phyloP scores from a whole-genome alignment of 2,329 filamentous ascomycete species.

The Ophiostoma sp. region DNA sequence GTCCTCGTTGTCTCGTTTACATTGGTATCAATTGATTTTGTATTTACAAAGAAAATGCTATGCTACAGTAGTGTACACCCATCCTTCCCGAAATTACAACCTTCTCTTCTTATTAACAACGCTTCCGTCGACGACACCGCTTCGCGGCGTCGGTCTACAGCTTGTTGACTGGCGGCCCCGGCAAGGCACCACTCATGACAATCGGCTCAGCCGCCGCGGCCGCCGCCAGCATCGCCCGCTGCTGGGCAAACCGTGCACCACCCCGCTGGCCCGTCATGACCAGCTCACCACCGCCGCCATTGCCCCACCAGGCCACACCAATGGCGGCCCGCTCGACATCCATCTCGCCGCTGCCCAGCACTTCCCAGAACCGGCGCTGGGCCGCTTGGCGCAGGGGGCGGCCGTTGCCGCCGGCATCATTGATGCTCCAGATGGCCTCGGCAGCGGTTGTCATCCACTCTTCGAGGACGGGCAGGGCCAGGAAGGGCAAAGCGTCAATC shows the following conservation, averaged over 20 bases:
- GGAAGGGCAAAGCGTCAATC: conserved; percentile 73
- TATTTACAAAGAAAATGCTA: neutral
- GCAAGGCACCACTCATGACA: conserved; percentile 38
- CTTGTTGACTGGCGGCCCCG: conserved; percentile 39
- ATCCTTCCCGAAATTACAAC: neutral
- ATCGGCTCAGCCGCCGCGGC: conserved; percentile 37
- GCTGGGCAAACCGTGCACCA: conserved; percentile 15
- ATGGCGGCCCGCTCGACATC: conserved; percentile 79
- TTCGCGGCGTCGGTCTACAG: conserved; percentile 33
- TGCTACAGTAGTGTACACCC: conserved; percentile 12
- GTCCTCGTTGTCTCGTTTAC: neutral
- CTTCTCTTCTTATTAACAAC: neutral
- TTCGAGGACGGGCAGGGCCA: conserved; percentile 68
- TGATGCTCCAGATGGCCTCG: conserved; percentile 63
- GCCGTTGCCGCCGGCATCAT: conserved; percentile 46
- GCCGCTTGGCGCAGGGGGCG: conserved; percentile 62
- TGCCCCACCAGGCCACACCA: conserved; percentile 85
- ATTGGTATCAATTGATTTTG: neutral
- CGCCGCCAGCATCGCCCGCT: conserved; percentile 37
- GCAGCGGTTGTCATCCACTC: conserved; percentile 79
- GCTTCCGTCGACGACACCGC: neutral
- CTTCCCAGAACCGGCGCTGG: conserved; percentile 74
- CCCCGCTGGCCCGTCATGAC: conserved; percentile 39
- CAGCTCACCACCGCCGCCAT: conserved; percentile 54
- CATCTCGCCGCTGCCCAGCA: conserved; percentile 79